A percentile compares a stretch with the other conserved stretches of the same genome.
These are phyloP conservation scores for Xerocomellus dryophilus DNA, from an alignment of 768 basidiomycete species.

Conservation along the genomic window DNA sequence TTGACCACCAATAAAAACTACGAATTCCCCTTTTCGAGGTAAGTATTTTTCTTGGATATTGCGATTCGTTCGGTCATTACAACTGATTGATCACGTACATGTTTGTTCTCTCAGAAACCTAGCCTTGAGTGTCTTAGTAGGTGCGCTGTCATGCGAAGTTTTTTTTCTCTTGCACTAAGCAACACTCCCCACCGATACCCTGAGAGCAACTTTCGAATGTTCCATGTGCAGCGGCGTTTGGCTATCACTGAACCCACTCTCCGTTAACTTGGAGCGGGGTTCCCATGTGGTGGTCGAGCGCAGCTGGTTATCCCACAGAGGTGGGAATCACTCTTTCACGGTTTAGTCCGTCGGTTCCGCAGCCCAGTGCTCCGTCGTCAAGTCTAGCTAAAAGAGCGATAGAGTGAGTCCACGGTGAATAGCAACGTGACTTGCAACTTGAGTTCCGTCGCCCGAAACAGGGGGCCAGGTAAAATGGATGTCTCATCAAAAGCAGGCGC, in stretches of 20 bases:
- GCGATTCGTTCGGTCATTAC: not conserved
- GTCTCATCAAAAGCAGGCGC: not conserved
- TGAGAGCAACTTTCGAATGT: not conserved
- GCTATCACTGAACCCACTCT: conserved; percentile 8
- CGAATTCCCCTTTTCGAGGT: not conserved
- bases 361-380: not conserved
- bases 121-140: not conserved
- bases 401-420: not conserved
- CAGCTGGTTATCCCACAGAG: conserved; percentile 18
- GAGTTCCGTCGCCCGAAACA: conserved; percentile 8
- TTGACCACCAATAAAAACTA: not conserved
- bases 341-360: not conserved
- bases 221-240: not conserved
- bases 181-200: not conserved
- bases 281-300: not conserved
- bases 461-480: not conserved
- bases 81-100: conserved; percentile 3
- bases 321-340: conserved; percentile 16
- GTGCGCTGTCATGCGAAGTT: conserved; percentile 8
- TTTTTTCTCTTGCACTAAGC: conserved; percentile 6
- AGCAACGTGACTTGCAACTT: not conserved
- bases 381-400: not conserved
- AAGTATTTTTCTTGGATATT: not conserved
- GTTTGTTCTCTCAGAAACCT: conserved; percentile 2
- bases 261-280: conserved; percentile 12